A percentile compares a stretch with the other conserved stretches of the same genome.
phyloP scores from a whole-genome alignment of 331 rosid species.

The Malus hybrid region DNA sequence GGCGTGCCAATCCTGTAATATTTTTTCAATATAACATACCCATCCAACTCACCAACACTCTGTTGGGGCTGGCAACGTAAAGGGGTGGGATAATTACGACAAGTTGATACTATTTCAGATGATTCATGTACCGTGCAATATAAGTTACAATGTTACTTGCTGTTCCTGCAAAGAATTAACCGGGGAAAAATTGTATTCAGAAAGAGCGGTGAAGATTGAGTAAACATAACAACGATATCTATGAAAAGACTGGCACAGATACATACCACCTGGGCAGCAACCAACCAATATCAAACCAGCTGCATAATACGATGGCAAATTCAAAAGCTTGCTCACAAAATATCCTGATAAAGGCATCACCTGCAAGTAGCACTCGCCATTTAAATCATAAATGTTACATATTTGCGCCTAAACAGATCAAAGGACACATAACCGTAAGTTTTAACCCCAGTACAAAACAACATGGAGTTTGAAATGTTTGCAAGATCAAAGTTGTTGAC shows the following conservation, averaged over 20 bases:
- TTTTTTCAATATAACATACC: neutral
- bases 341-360: constrained; percentile 81
- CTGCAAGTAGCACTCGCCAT: constrained; percentile 28
- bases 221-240: neutral
- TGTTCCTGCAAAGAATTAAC: constrained; percentile 56
- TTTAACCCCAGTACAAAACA: neutral
- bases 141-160: constrained; percentile 85
- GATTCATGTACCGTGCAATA: constrained; percentile 63
- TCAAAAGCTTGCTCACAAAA: constrained; percentile 66
- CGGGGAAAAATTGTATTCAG: neutral
- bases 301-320: constrained; percentile 72
- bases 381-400: neutral
- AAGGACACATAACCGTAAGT: neutral
- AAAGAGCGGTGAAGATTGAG: neutral
- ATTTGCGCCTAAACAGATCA: neutral
- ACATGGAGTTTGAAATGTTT: neutral
- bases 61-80: neutral
- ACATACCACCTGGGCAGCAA: constrained; percentile 83
- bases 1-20: neutral
- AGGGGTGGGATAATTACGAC: neutral
- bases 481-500: neutral
- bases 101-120: neutral
- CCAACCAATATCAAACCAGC: constrained; percentile 81
- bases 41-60: neutral
- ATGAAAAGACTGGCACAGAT: constrained; percentile 6